phyloP scores from a whole-genome alignment of 139 green algal genomes.

The Chlorella sp. region DNA sequence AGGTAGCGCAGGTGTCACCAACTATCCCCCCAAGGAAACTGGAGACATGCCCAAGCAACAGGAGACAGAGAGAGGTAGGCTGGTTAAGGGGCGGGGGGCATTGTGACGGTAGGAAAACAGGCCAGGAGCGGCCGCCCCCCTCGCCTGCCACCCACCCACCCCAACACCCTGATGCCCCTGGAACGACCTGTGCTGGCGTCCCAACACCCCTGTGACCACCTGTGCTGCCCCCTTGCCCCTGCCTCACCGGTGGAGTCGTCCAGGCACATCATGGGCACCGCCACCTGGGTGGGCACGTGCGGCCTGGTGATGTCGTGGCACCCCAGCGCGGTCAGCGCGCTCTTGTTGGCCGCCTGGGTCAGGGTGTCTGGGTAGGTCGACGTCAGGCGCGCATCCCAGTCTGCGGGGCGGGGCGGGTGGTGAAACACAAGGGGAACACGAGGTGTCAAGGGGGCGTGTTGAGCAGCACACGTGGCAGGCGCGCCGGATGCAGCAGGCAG shows the following conservation, averaged over 20 bases:
- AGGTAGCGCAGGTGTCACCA: neutral
- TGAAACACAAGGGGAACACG: neutral
- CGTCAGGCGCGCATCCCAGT: constrained; percentile 41
- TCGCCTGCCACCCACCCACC: too few species aligned
- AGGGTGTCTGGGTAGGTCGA: constrained; percentile 51
- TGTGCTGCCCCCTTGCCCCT: neutral
- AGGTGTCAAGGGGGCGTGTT: neutral
- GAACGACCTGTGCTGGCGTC: neutral
- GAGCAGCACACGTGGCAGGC: too few species aligned
- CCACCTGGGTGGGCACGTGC: constrained; percentile 49
- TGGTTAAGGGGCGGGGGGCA: too few species aligned
- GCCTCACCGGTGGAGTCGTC: constrained; percentile 45
- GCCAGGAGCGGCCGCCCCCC: neutral
- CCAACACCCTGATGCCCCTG: too few species aligned
- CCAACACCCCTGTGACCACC: neutral
- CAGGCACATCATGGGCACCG: constrained; percentile 44
- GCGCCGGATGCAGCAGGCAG: too few species aligned
- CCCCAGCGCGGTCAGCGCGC: constrained; percentile 42
- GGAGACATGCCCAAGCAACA: too few species aligned
- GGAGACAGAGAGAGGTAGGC: too few species aligned
- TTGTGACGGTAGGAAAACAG: too few species aligned
- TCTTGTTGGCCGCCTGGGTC: constrained; percentile 42
- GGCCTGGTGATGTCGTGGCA: constrained; percentile 35
- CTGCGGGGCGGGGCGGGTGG: neutral
- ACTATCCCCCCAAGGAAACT: neutral